These are phyloP conservation scores for Rhizopogon roseolus DNA, from an alignment of 768 basidiomycete genomes.

Conservation along the genomic window DNA sequence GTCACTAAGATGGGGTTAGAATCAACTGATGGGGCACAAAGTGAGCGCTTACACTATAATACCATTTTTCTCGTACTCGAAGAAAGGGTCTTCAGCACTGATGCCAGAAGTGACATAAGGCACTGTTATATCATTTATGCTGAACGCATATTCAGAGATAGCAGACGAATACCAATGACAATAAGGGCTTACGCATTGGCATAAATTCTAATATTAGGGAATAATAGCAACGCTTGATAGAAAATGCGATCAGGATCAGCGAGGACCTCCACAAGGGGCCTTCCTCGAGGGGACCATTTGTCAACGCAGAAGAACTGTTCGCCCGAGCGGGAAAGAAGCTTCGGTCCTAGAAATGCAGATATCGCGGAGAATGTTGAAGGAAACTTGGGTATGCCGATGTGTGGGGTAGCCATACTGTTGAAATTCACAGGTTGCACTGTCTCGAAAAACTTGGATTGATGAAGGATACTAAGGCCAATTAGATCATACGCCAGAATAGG, in stretches of 20 bases:
- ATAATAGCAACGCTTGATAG: slow-evolving; percentile 63
- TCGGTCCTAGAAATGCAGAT: slow-evolving; percentile 54
- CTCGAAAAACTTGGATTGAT: slow-evolving; percentile 69
- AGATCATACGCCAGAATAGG: slow-evolving; percentile 3
- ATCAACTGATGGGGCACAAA: background rate
- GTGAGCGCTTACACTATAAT: slow-evolving; percentile 49
- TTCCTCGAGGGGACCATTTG: slow-evolving; percentile 63
- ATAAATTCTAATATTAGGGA: slow-evolving; percentile 69
- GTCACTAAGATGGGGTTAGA: slow-evolving; percentile 33
- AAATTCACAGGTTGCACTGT: slow-evolving; percentile 73
- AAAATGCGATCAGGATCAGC: slow-evolving; percentile 80
- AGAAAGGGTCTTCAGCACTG: slow-evolving; percentile 63
- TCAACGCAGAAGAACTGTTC: slow-evolving; percentile 74
- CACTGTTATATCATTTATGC: slow-evolving; percentile 74
- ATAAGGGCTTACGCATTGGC: slow-evolving; percentile 63
- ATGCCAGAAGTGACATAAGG: slow-evolving; percentile 79
- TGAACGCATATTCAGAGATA: slow-evolving; percentile 17
- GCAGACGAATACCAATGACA: background rate
- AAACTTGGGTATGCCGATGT: slow-evolving; percentile 69
- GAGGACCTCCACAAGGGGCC: slow-evolving; percentile 70
- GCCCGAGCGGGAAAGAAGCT: slow-evolving; percentile 72
- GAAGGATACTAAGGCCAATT: slow-evolving; percentile 43
- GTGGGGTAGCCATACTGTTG: slow-evolving; percentile 79
- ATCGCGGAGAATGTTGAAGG: slow-evolving; percentile 54
- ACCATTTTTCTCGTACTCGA: slow-evolving; percentile 48